Percentiles rank a stretch among this genome's conserved stretches.
Evolutionary conservation across 345 rosid genomes (phyloP).

Genomic region (Populus deltoides): DNA sequence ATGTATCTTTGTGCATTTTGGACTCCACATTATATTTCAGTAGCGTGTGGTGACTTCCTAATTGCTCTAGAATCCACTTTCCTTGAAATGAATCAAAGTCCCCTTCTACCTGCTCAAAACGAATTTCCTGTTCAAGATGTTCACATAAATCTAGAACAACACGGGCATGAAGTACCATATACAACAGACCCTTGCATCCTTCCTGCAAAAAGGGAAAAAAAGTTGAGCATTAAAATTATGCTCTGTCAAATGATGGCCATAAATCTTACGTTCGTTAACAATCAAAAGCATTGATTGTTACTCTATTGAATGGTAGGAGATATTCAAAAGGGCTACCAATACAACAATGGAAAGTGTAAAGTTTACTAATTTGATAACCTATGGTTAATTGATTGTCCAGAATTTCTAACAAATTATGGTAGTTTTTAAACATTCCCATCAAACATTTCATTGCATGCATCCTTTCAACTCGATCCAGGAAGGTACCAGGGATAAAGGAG

Average conservation of each 20-base stretch:
- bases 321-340: background rate
- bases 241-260: background rate
- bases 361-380: background rate
- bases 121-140: slow-evolving; percentile 71
- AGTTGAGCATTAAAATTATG: background rate
- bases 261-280: background rate
- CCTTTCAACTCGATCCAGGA: background rate
- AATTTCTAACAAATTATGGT: background rate
- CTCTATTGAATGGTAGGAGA: background rate
- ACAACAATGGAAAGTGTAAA: background rate
- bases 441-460: background rate
- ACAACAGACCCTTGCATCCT: slow-evolving; percentile 90
- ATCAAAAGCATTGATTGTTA: background rate
- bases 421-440: background rate
- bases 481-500: background rate
- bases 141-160: slow-evolving; percentile 87
- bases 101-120: slow-evolving; percentile 91
- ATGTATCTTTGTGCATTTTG: slow-evolving; percentile 77
- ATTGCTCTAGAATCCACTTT: slow-evolving; percentile 88
- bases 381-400: background rate
- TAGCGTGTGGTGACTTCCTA: slow-evolving; percentile 85
- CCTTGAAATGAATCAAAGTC: slow-evolving; percentile 89
- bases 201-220: slow-evolving; percentile 48
- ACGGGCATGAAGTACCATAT: slow-evolving; percentile 97
- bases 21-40: slow-evolving; percentile 88